phyloP scores from a whole-genome alignment of 768 basidiomycete species.

The Lactarius vividus region DNA sequence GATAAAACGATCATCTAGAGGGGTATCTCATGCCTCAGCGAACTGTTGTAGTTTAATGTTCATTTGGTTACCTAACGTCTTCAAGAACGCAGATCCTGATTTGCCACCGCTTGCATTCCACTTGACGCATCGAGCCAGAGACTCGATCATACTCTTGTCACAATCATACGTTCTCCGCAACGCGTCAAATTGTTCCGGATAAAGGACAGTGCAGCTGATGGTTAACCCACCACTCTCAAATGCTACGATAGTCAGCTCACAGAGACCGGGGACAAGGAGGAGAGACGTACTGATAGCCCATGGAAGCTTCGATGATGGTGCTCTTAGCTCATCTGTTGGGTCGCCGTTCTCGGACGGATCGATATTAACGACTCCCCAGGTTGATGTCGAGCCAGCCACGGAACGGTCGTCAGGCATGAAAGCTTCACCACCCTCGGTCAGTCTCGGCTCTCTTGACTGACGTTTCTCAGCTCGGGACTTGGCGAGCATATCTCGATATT shows the following conservation, averaged over 20 bases:
- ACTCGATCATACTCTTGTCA: constrained; percentile 92
- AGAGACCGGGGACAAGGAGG: neutral
- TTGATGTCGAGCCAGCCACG: constrained; percentile 77
- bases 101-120: constrained; percentile 97
- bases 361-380: constrained; percentile 90
- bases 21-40: constrained; percentile 1
- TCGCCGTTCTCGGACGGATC: constrained; percentile 63
- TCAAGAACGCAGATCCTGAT: constrained; percentile 94
- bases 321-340: constrained; percentile 72
- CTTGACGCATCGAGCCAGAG: constrained; percentile 88
- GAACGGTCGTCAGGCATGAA: constrained; percentile 94
- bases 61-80: constrained; percentile 70
- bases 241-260: constrained; percentile 44
- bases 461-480: constrained; percentile 78
- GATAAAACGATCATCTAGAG: constrained; percentile 93
- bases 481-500: constrained; percentile 75
- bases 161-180: constrained; percentile 90
- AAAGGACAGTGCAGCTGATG: constrained; percentile 92
- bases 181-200: constrained; percentile 96
- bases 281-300: constrained; percentile 73
- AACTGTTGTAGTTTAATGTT: constrained; percentile 6
- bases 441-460: constrained; percentile 51
- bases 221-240: constrained; percentile 88
- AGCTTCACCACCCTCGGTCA: constrained; percentile 67
- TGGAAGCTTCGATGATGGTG: constrained; percentile 74